A percentile compares a stretch with the other conserved stretches of the same genome.
These are phyloP conservation scores for Zygotorulaspora florentina DNA, from an alignment of 805 yeast species.

Conservation along the genomic window DNA sequence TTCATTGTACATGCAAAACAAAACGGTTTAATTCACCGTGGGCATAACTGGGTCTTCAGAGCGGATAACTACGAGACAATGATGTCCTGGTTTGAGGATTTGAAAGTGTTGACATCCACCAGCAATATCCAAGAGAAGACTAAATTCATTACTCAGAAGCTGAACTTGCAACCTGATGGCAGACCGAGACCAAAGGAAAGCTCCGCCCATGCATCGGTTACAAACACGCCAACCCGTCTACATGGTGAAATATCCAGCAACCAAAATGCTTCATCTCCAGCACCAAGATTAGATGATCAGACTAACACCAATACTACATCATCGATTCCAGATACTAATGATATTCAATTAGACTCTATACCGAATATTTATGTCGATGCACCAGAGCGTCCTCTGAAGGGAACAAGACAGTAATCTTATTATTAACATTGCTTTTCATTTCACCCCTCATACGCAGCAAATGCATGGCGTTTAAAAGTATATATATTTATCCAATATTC, in stretches of 20 bases:
- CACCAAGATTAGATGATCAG: conserved; percentile 21
- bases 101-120: conserved; percentile 61
- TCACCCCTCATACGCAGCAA: not conserved
- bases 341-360: conserved; percentile 16
- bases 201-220: conserved; percentile 5
- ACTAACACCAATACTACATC: conserved; percentile 23
- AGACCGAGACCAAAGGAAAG: conserved; percentile 5
- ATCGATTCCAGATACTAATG: conserved; percentile 27
- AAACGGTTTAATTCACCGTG: conserved; percentile 68
- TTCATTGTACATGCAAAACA: conserved; percentile 76
- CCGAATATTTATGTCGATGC: conserved; percentile 11
- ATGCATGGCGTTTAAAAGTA: not conserved
- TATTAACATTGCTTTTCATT: not conserved
- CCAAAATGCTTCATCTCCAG: conserved; percentile 6
- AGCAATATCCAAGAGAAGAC: conserved; percentile 59
- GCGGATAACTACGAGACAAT: conserved; percentile 76
- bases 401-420: not conserved
- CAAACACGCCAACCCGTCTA: conserved; percentile 3
- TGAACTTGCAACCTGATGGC: conserved; percentile 21
- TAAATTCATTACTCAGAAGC: conserved; percentile 36
- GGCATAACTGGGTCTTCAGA: conserved; percentile 93
- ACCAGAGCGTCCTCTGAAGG: conserved; percentile 1
- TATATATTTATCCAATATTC: not conserved
- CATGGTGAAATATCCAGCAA: conserved; percentile 4
- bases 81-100: conserved; percentile 81